Evolutionary conservation across 108 stramenopile genomes (phyloP).

Genomic region (Skeletonema potamos): DNA sequence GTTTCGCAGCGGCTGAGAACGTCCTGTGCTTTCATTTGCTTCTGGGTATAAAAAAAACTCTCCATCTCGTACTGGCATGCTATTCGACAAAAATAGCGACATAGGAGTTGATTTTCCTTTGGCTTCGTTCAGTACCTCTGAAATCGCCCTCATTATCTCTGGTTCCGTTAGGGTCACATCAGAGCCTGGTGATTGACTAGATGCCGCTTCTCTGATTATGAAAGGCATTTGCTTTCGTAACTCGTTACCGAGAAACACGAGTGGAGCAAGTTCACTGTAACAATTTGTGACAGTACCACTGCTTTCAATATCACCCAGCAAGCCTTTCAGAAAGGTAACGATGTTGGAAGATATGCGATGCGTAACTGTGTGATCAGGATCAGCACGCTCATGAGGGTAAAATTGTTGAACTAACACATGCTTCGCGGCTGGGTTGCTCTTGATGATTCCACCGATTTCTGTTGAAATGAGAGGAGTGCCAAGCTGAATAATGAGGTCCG

Average conservation of each 20-base stretch:
- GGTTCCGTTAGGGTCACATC: constrained; percentile 73
- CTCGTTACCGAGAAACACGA: constrained; percentile 58
- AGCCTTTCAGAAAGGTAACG: constrained; percentile 41
- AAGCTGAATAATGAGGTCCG: constrained; percentile 87
- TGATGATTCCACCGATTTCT: constrained; percentile 66
- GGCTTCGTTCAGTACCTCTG: constrained; percentile 50
- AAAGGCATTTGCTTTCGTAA: constrained; percentile 58
- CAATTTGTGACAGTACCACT: background rate
- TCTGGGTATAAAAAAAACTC: constrained; percentile 85
- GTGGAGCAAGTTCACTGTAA: constrained; percentile 62
- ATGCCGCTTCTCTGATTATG: constrained; percentile 55
- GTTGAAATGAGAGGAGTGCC: constrained; percentile 85
- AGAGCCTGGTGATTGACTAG: background rate
- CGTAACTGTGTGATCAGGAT: constrained; percentile 71
- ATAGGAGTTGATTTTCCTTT: constrained; percentile 10
- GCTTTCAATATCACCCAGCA: constrained; percentile 14
- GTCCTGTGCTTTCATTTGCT: background rate
- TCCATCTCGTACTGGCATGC: constrained; percentile 92
- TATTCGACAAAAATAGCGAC: constrained; percentile 86
- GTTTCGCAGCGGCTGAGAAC: constrained; percentile 1
- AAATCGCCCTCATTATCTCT: constrained; percentile 66
- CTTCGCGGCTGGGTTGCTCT: constrained; percentile 12
- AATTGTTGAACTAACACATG: constrained; percentile 76
- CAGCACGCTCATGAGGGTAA: constrained; percentile 61
- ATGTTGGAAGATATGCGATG: constrained; percentile 63